Conservation (phyloP, 148 eudicot genomes). For the Polygonum maritimum region DNA sequence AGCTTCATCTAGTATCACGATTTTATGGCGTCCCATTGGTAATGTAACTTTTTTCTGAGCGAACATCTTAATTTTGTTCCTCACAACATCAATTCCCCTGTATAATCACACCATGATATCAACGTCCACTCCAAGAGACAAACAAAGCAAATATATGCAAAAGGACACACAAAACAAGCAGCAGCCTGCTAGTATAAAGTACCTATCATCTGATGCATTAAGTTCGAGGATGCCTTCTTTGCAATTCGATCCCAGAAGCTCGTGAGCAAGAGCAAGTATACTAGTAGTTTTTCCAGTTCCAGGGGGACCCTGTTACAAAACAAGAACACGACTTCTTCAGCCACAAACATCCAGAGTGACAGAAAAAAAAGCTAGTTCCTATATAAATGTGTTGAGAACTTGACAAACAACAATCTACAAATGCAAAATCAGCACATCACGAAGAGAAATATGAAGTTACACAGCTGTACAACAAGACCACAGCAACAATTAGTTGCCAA, state of each 20-base stretch:
- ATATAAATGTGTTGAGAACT: neutral
- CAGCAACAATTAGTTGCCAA: too few relatives aligned
- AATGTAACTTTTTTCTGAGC: slow-evolving; percentile 95
- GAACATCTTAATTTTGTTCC: slow-evolving; percentile 99
- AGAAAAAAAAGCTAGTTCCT: neutral
- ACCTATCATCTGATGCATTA: slow-evolving; percentile 98
- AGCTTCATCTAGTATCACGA: slow-evolving; percentile 91
- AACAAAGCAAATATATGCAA: neutral
- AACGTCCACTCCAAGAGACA: neutral
- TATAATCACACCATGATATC: neutral
- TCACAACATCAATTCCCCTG: slow-evolving; percentile 95
- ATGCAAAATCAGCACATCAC: too few relatives aligned
- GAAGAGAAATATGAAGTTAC: neutral
- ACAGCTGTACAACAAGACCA: too few relatives aligned
- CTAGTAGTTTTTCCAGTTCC: slow-evolving; percentile 97
- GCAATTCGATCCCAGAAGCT: slow-evolving; percentile 71
- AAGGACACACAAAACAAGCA: neutral
- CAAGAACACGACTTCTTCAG: neutral
- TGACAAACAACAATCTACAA: neutral
- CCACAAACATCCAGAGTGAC: neutral
- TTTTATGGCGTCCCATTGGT: slow-evolving; percentile 85
- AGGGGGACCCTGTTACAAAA: slow-evolving; percentile 67
- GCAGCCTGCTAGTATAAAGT: neutral
- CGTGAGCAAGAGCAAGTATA: slow-evolving; percentile 93
- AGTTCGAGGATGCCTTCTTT: slow-evolving; percentile 90